A percentile compares a stretch with the other conserved stretches of the same genome.
Conservation (phyloP, 441 rosid genomes). For the Adansonia gregorii region DNA sequence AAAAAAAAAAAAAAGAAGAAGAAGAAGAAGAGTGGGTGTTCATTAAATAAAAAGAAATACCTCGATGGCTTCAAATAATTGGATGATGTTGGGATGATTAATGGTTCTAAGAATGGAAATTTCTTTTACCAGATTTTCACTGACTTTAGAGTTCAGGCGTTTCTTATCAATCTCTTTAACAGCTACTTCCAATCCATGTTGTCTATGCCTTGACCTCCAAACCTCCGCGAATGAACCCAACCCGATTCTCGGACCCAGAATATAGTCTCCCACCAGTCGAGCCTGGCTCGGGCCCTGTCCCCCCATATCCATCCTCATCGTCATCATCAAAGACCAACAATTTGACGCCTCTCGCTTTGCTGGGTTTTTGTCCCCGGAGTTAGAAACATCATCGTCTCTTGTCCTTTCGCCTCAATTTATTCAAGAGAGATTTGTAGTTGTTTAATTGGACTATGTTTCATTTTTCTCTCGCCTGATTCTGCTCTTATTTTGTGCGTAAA, state of each 20-base stretch:
- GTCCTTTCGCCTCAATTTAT: background rate
- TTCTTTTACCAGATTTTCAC: conserved; percentile 70
- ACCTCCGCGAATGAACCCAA: conserved; percentile 82
- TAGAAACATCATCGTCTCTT: conserved; percentile 13
- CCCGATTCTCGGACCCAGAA: conserved; percentile 71
- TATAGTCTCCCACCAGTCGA: conserved; percentile 65
- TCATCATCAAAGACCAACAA: conserved; percentile 18
- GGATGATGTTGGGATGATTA: conserved; percentile 78
- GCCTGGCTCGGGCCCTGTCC: conserved; percentile 20
- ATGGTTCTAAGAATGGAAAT: conserved; percentile 79
- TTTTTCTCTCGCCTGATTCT: background rate
- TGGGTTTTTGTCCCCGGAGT: background rate
- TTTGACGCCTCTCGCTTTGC: background rate
- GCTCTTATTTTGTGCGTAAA: conserved; percentile 29
- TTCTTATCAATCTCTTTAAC: conserved; percentile 81
- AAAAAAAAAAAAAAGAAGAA: background rate
- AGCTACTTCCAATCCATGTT: conserved; percentile 58
- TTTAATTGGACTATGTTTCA: background rate
- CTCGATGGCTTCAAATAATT: conserved; percentile 68
- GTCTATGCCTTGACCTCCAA: conserved; percentile 63
- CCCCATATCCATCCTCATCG: conserved; percentile 50
- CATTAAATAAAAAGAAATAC: conserved; percentile 30
- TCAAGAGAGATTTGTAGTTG: background rate
- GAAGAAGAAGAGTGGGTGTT: no score
- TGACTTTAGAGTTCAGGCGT: conserved; percentile 61